A percentile compares a stretch with the other conserved stretches of the same genome.
Evolutionary conservation across 148 eudicot genomes (phyloP).

Genomic region (Talinum fruticosum): DNA sequence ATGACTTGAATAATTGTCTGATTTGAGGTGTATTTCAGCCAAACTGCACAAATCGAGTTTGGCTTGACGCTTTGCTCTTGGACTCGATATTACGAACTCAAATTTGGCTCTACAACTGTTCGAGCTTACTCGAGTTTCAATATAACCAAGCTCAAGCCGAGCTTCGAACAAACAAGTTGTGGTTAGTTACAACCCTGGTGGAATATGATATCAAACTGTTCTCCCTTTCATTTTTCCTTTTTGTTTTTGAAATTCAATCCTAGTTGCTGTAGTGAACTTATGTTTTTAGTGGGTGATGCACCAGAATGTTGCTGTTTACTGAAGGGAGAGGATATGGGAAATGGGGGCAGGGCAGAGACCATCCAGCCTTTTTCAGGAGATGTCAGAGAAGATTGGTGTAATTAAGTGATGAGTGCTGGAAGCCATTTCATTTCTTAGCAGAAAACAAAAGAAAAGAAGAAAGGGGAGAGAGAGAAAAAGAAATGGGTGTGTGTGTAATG

Average conservation of each 20-base stretch:
- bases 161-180: neutral
- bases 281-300: conserved; percentile 22
- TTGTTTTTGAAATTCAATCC: neutral
- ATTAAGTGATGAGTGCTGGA: conserved; percentile 17
- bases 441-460: neutral
- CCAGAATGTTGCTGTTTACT: conserved; percentile 4
- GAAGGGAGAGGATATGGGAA: neutral
- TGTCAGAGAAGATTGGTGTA: conserved; percentile 21
- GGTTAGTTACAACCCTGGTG: neutral
- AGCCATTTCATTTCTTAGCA: conserved; percentile 15
- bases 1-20: neutral
- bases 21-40: neutral
- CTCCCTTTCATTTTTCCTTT: neutral
- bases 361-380: conserved; percentile 23
- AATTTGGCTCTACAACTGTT: neutral
- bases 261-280: neutral
- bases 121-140: neutral
- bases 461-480: neutral
- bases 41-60: neutral
- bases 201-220: neutral
- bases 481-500: neutral
- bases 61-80: neutral
- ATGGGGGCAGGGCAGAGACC: conserved; percentile 12
- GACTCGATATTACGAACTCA: neutral
- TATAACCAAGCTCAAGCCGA: neutral